Evolutionary conservation across 1,284 basidiomycete genomes (phyloP).

Genomic region (Phylloporus sp.): DNA sequence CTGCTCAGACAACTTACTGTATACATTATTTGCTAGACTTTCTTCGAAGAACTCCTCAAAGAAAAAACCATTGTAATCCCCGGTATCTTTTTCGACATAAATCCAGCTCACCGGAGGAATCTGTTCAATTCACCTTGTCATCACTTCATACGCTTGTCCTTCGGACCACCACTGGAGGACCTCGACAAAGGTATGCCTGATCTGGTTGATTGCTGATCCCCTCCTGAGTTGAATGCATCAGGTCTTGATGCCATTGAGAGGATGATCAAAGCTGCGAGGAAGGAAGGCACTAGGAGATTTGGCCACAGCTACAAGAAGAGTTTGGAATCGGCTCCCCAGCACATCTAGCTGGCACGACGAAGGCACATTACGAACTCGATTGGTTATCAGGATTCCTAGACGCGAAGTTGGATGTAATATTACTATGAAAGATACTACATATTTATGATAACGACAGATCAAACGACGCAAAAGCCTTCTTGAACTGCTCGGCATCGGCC

Average conservation of each 20-base stretch:
- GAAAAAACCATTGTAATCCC: slow-evolving; percentile 91
- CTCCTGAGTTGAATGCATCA: no score
- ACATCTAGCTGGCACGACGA: slow-evolving; percentile 24
- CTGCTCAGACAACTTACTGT: neutral
- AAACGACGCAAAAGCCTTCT: slow-evolving; percentile 77
- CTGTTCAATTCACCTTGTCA: slow-evolving; percentile 92
- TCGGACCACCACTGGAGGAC: slow-evolving; percentile 84
- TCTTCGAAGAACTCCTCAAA: slow-evolving; percentile 94
- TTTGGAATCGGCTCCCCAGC: slow-evolving; percentile 40
- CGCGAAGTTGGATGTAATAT: slow-evolving; percentile 5
- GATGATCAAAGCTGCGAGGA: slow-evolving; percentile 73
- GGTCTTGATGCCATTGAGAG: slow-evolving; percentile 86
- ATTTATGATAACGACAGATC: slow-evolving; percentile 49
- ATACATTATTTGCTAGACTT: slow-evolving; percentile 55
- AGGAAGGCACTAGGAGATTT: slow-evolving; percentile 59
- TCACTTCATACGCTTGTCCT: slow-evolving; percentile 85
- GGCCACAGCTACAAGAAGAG: slow-evolving; percentile 75
- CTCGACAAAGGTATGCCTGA: slow-evolving; percentile 71
- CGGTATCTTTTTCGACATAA: slow-evolving; percentile 90
- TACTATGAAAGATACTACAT: neutral
- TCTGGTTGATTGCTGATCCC: neutral
- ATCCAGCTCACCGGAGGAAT: slow-evolving; percentile 84
- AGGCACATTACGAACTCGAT: neutral
- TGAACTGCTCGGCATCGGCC: slow-evolving; percentile 81
- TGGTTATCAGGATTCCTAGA: neutral